Evolutionary conservation across 768 basidiomycete species (phyloP).

Genomic region (Kwoniella bestiolae): DNA sequence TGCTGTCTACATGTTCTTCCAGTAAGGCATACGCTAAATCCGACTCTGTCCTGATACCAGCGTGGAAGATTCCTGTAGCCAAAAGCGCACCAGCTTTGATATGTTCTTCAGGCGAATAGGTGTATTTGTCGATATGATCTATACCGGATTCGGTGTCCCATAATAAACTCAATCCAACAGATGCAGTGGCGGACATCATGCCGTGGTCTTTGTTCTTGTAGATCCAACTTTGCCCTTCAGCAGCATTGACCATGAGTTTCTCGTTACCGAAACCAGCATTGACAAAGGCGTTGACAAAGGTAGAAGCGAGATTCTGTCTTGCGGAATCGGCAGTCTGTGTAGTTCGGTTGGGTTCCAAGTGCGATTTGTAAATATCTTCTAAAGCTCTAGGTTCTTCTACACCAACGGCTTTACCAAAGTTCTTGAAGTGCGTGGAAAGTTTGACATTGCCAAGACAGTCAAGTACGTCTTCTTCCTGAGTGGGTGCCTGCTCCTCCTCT

Average conservation of each 20-base stretch:
- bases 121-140: conserved; percentile 94
- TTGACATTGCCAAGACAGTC: conserved; percentile 85
- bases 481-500: conserved; percentile 64
- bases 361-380: conserved; percentile 96
- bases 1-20: conserved; percentile 85
- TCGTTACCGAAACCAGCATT: conserved; percentile 99
- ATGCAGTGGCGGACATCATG: conserved; percentile 97
- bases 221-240: conserved; percentile 96
- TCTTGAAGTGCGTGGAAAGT: conserved; percentile 80
- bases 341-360: conserved; percentile 85
- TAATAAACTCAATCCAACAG: conserved; percentile 84
- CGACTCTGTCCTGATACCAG: conserved; percentile 84
- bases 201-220: conserved; percentile 99
- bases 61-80: conserved; percentile 90
- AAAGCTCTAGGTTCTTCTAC: conserved; percentile 86
- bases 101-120: conserved; percentile 91
- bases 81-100: conserved; percentile 98
- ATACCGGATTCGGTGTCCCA: conserved; percentile 97
- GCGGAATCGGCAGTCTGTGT: conserved; percentile 87
- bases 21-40: conserved; percentile 91
- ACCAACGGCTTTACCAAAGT: conserved; percentile 91
- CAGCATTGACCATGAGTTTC: conserved; percentile 95
- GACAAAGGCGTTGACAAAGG: conserved; percentile 98
- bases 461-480: conserved; percentile 77
- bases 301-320: conserved; percentile 88